Evolutionary conservation across 371 early-diverging fungal genomes (phyloP).

Genomic region (Rhizoclosmatium hyalinum): DNA sequence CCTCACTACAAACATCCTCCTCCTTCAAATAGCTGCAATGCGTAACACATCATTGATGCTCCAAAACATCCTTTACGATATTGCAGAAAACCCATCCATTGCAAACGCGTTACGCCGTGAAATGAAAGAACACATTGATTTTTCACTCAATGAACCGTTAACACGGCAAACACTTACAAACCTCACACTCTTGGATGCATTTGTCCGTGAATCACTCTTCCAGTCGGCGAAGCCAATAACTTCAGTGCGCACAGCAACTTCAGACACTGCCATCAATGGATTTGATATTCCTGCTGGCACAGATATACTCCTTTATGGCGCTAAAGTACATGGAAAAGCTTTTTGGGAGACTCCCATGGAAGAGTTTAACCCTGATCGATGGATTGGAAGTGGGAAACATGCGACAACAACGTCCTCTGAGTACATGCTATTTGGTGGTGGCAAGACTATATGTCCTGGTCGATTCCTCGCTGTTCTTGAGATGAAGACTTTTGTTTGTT

Average conservation of each 20-base stretch:
- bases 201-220: conserved; percentile 2
- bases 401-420: background rate
- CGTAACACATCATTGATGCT: conserved; percentile 2
- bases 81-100: background rate
- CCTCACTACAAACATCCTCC: background rate
- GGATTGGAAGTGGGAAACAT: background rate
- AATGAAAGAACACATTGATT: background rate
- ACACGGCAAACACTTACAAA: background rate
- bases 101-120: background rate
- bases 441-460: conserved; percentile 5
- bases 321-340: background rate
- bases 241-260: background rate
- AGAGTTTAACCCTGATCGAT: background rate
- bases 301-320: conserved; percentile 1
- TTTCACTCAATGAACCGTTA: background rate
- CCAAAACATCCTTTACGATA: conserved; percentile 1
- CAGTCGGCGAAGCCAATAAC: conserved; percentile 11
- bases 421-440: conserved; percentile 5
- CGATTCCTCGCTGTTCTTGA: conserved; percentile 1
- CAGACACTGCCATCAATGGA: background rate
- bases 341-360: background rate
- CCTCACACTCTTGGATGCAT: background rate
- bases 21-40: background rate
- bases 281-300: background rate
- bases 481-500: background rate